Conservation (phyloP, 139 green algal genomes). For the Volvox reticuliferus region DNA sequence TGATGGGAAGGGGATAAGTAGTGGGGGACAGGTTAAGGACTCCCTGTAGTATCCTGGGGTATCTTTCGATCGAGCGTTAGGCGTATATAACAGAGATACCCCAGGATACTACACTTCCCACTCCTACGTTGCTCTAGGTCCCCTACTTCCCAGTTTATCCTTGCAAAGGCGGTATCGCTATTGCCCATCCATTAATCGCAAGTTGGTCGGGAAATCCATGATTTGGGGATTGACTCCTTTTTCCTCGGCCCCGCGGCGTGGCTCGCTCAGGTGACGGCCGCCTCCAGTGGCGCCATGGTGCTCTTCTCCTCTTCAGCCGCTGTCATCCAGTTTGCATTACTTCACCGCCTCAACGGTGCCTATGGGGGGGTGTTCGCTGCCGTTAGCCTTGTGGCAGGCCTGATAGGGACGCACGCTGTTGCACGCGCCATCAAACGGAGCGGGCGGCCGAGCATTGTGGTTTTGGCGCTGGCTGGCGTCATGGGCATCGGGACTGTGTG, state of each 20-base stretch:
- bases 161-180: not conserved
- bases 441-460: slow-evolving; percentile 47
- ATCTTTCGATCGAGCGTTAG: not conserved
- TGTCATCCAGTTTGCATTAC: slow-evolving; percentile 51
- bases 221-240: not conserved
- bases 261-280: slow-evolving; percentile 44
- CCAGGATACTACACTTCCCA: not conserved
- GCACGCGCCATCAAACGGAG: slow-evolving; percentile 24
- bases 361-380: slow-evolving; percentile 47
- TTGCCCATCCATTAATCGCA: not conserved
- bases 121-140: not conserved
- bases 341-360: slow-evolving; percentile 49
- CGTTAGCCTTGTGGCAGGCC: slow-evolving; percentile 24
- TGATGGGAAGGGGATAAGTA: no score
- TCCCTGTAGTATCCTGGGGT: no score
- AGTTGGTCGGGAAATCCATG: not conserved
- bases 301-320: slow-evolving; percentile 61
- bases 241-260: not conserved
- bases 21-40: no score
- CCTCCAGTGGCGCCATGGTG: slow-evolving; percentile 65
- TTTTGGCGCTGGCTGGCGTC: slow-evolving; percentile 50
- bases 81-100: not conserved
- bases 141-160: not conserved
- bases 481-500: slow-evolving; percentile 44
- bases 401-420: slow-evolving; percentile 36